A percentile compares a stretch with the other conserved stretches of the same genome.
Evolutionary conservation across 192 early-diverging fungal species (phyloP).

Genomic region (Chytriomyces sp.): DNA sequence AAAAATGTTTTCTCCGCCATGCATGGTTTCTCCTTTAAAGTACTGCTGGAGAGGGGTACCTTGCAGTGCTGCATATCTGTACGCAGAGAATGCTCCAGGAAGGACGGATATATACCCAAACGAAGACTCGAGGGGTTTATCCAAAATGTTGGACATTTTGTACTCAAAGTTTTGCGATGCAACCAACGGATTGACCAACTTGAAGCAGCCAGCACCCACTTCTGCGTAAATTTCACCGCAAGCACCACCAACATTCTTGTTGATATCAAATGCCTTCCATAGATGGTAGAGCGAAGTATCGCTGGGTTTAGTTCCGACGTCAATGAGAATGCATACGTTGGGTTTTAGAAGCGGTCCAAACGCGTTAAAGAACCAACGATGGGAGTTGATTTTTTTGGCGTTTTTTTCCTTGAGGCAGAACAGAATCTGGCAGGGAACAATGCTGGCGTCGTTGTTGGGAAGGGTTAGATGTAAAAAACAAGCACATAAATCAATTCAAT

Average conservation of each 20-base stretch:
- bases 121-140: conserved; percentile 72
- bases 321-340: conserved; percentile 79
- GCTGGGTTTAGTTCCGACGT: conserved; percentile 90
- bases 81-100: conserved; percentile 88
- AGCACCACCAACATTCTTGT: conserved; percentile 84
- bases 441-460: conserved; percentile 8
- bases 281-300: conserved; percentile 86
- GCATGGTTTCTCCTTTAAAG: conserved; percentile 62
- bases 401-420: conserved; percentile 93
- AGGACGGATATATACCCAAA: conserved; percentile 96
- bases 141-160: conserved; percentile 64
- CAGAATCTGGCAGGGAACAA: conserved; percentile 76
- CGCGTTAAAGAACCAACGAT: conserved; percentile 77
- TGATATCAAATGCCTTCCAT: conserved; percentile 89
- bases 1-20: conserved; percentile 67
- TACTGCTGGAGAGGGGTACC: conserved; percentile 75
- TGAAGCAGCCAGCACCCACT: conserved; percentile 62
- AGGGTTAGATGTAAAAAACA: background rate
- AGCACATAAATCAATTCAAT: background rate
- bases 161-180: conserved; percentile 82
- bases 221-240: conserved; percentile 94
- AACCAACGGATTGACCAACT: conserved; percentile 67
- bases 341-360: conserved; percentile 69
- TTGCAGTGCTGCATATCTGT: conserved; percentile 74
- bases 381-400: conserved; percentile 82